These are phyloP conservation scores for Condylostoma magnum DNA, from an alignment of 169 alveolate genomes.

Conservation along the genomic window DNA sequence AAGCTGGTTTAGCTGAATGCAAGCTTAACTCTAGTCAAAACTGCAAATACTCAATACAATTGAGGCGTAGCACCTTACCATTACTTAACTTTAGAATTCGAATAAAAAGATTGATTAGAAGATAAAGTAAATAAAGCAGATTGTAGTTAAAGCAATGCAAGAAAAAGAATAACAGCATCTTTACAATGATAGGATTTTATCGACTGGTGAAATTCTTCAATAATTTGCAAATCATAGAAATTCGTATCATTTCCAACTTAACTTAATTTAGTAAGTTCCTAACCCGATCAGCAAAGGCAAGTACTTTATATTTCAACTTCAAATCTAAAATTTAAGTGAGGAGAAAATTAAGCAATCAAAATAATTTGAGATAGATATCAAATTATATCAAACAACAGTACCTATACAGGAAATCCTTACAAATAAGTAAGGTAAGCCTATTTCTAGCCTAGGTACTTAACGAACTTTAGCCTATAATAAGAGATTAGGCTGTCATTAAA, in stretches of 20 bases:
- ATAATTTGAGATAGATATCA: not conserved
- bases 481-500: not conserved
- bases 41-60: no score
- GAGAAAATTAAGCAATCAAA: not conserved
- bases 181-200: not conserved
- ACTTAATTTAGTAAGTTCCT: not conserved
- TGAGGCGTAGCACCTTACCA: no score
- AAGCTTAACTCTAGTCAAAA: no score
- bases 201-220: not conserved
- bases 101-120: not conserved
- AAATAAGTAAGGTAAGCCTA: not conserved
- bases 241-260: not conserved
- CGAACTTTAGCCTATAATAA: not conserved
- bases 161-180: not conserved
- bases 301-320: conserved; percentile 4
- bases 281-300: conserved; percentile 24
- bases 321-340: not conserved
- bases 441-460: not conserved
- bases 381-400: not conserved
- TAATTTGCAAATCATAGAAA: not conserved
- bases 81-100: not conserved
- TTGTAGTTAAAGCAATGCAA: not conserved
- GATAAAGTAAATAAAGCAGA: not conserved
- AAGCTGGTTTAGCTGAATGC: no score
- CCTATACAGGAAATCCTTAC: not conserved